Percentiles rank a stretch among this genome's conserved stretches.
Evolutionary conservation across 345 rosid genomes (phyloP).

Genomic region (Streptanthus diversifolius): DNA sequence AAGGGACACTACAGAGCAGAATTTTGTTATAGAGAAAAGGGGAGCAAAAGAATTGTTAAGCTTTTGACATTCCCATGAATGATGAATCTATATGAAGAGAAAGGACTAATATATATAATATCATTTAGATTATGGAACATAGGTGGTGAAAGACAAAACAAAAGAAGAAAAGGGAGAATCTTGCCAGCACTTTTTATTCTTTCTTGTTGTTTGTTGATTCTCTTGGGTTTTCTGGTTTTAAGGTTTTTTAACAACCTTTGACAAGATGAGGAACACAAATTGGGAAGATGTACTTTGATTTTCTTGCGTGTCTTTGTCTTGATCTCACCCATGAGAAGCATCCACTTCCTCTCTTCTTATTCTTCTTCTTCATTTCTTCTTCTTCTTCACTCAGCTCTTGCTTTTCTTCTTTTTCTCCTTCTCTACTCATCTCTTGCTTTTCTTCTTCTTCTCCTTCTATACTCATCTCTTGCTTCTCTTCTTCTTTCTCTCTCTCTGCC

Average conservation of each 20-base stretch:
- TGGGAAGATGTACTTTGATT: constrained; percentile 37
- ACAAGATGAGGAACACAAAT: constrained; percentile 40
- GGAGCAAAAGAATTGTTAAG: constrained; percentile 14
- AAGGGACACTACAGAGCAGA: not conserved
- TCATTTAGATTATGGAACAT: not conserved
- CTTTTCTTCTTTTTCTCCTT: constrained; percentile 13
- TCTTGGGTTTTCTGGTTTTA: not conserved
- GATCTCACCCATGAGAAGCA: constrained; percentile 71
- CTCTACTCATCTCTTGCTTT: not conserved
- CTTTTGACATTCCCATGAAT: constrained; percentile 25
- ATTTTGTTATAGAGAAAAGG: constrained; percentile 22
- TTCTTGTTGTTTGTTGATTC: constrained; percentile 9
- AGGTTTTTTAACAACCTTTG: constrained; percentile 33
- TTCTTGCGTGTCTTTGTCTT: constrained; percentile 47
- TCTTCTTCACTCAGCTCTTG: constrained; percentile 11
- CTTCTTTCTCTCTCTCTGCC: constrained; percentile 27
- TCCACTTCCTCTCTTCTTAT: constrained; percentile 44
- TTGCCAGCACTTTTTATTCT: not conserved
- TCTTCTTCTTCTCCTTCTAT: constrained; percentile 14
- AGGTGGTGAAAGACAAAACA: constrained; percentile 1
- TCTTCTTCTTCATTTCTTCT: constrained; percentile 6
- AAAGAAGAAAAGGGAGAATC: not conserved
- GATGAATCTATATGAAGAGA: constrained; percentile 19
- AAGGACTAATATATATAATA: constrained; percentile 2
- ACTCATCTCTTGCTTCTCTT: constrained; percentile 5